A percentile compares a stretch with the other conserved stretches of the same genome.
phyloP scores from a whole-genome alignment of 179 eudicot species.

The Spinacia oleracea region DNA sequence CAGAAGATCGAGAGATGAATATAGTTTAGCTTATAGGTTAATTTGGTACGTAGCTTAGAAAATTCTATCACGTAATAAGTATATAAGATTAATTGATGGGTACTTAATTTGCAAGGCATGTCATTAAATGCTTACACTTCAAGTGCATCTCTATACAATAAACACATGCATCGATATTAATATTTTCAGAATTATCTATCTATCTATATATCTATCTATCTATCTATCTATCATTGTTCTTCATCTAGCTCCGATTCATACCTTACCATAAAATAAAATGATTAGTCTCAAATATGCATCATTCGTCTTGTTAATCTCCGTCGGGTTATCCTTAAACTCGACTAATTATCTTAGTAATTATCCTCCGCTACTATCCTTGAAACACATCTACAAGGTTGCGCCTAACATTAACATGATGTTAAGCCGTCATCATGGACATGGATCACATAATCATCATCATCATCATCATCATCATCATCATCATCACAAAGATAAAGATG shows the following conservation, averaged over 20 bases:
- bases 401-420: neutral
- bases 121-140: slow-evolving; percentile 59
- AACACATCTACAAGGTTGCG: slow-evolving; percentile 8
- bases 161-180: no score
- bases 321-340: slow-evolving; percentile 43
- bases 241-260: slow-evolving; percentile 6
- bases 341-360: slow-evolving; percentile 33
- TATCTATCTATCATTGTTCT: no score
- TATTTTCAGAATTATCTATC: no score
- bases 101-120: slow-evolving; percentile 77
- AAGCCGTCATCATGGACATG: slow-evolving; percentile 14
- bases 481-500: slow-evolving; percentile 31
- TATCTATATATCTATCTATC: no score
- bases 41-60: slow-evolving; percentile 22
- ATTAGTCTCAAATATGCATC: slow-evolving; percentile 28
- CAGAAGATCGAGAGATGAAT: no score
- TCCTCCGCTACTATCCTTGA: slow-evolving; percentile 26
- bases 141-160: slow-evolving; percentile 40
- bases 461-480: slow-evolving; percentile 18
- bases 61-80: slow-evolving; percentile 26
- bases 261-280: slow-evolving; percentile 33
- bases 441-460: slow-evolving; percentile 17
- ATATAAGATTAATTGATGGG: slow-evolving; percentile 36
- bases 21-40: neutral
- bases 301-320: slow-evolving; percentile 39